Percentiles rank a stretch among this genome's conserved stretches.
phyloP scores from a whole-genome alignment of 306 rosid genomes.

The Glycyrrhiza uralensis region DNA sequence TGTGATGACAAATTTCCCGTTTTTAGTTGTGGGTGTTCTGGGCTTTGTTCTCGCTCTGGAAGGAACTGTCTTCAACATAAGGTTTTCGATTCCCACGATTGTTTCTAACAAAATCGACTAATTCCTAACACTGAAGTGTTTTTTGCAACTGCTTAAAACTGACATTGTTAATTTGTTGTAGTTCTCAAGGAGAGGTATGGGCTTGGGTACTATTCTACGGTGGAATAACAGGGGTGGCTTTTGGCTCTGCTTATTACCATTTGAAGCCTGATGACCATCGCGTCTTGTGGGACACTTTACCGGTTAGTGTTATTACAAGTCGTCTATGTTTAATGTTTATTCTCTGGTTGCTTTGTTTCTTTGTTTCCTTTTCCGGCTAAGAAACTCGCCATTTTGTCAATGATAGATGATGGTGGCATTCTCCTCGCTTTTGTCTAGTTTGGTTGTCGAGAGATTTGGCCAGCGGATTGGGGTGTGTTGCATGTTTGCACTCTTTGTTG shows the following conservation, averaged over 20 bases:
- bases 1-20: slow-evolving; percentile 68
- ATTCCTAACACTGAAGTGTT: not conserved
- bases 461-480: slow-evolving; percentile 44
- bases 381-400: slow-evolving; percentile 24
- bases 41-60: slow-evolving; percentile 56
- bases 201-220: slow-evolving; percentile 53
- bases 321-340: no score
- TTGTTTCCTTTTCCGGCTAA: not conserved
- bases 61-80: slow-evolving; percentile 50
- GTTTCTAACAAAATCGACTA: not conserved
- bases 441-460: slow-evolving; percentile 57
- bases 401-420: slow-evolving; percentile 64
- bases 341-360: no score
- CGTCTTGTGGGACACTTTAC: slow-evolving; percentile 58
- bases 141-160: slow-evolving; percentile 18
- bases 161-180: slow-evolving; percentile 17
- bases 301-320: no score
- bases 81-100: no score
- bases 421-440: slow-evolving; percentile 57
- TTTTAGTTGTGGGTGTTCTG: slow-evolving; percentile 65
- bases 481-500: slow-evolving; percentile 38
- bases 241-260: slow-evolving; percentile 68
- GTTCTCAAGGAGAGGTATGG: slow-evolving; percentile 46
- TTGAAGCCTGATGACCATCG: slow-evolving; percentile 53
- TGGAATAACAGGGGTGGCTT: slow-evolving; percentile 53